Conservation (phyloP, 169 alveolate genomes). For the Babesia ovis region DNA sequence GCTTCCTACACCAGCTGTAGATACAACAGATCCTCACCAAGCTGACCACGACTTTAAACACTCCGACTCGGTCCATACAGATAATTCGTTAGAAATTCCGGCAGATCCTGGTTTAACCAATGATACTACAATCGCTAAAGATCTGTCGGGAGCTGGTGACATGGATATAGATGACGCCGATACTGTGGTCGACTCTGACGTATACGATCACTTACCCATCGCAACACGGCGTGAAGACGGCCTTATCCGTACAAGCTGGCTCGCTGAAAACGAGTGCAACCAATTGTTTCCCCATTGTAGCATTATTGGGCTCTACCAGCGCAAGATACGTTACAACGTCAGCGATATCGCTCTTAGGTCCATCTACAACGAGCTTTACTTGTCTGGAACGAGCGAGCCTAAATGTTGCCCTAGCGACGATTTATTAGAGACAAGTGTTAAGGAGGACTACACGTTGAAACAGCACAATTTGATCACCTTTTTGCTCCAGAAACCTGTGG, state of each 20-base stretch:
- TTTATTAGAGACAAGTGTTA: not conserved
- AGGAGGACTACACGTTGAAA: constrained; percentile 19
- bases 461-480: constrained; percentile 21
- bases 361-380: constrained; percentile 58
- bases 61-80: too few relatives aligned
- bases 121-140: too few relatives aligned
- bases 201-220: constrained; percentile 29
- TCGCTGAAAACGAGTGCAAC: constrained; percentile 60
- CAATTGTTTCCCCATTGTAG: constrained; percentile 62
- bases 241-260: constrained; percentile 43
- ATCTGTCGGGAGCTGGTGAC: not conserved
- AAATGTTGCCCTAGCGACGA: not conserved
- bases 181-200: constrained; percentile 1
- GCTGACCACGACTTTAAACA: too few relatives aligned
- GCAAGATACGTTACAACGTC: constrained; percentile 42
- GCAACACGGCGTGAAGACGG: constrained; percentile 58
- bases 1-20: not conserved
- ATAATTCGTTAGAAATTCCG: too few relatives aligned
- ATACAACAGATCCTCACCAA: too few relatives aligned
- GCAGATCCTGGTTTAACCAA: too few relatives aligned
- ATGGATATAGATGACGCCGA: not conserved
- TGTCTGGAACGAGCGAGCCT: constrained; percentile 13
- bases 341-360: constrained; percentile 56
- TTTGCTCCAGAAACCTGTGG: constrained; percentile 12
- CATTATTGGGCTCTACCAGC: constrained; percentile 49